Base-by-base conservation (phyloP, 352 stramenopile species). In the Phytophthora idaei region DNA sequence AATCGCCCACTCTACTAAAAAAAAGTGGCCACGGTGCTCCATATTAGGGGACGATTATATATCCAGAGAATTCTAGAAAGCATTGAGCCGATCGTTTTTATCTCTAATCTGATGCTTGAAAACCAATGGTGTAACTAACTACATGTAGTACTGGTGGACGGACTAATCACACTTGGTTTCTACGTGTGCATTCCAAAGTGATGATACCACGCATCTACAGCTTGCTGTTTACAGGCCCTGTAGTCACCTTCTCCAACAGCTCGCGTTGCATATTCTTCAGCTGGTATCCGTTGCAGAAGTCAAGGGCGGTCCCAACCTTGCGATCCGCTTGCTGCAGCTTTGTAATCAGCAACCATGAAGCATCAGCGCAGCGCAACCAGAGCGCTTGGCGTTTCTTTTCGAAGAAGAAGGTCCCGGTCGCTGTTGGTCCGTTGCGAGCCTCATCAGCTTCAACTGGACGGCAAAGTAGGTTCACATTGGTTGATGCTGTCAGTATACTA, bases 241-340 rank as follows among this genome's bases (percentile, higher is more conserved):
- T 28, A 27, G 34, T 29, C 12, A 76, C 57, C 45, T 60, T 37
- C 27, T 80, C 66, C 29, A 93, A 93, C 9, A 58, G 61, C 57
- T 86, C 69, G 10, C 69, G 65, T 27, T 89, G 76, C 44, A 74
- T 64, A 46, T 85, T 83, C 57, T 93, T 90, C 39, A 95, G 73
- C 1, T 84, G 85, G 47, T 89, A 80, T 14, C 85, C 84, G 55
- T 95, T 95, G 63, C 85, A 88, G 53, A 95, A 95, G 50, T 95
- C 87, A 31, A 91, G 50, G 0, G 85, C 84, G 0, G 53, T 47
- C 29, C 82, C 82, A 36, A 93, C 57, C 45, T 90, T 91, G 32
- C 81, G 75, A 56, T 92, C 81, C 1, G 79, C 78, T 32, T 84
- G 77, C 46, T 94, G 85, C 32, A 95, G 61, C 27, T 85, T 87